Evolutionary conservation across 768 basidiomycete genomes (phyloP).

Genomic region (Hericium coralloides): DNA sequence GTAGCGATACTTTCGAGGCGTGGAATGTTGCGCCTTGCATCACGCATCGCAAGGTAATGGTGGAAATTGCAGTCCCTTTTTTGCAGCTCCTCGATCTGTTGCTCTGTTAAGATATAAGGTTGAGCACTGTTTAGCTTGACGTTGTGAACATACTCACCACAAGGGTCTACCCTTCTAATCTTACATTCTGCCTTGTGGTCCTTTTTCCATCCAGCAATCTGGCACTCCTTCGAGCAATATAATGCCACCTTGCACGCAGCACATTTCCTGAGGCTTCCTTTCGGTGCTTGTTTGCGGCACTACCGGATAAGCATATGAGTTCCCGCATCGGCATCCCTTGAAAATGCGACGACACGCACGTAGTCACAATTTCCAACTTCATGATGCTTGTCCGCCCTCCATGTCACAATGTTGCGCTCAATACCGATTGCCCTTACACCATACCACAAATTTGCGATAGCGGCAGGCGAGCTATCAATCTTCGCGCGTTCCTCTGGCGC

Average conservation of each 20-base stretch:
- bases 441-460: neutral
- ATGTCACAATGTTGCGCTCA: neutral
- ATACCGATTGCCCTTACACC: neutral
- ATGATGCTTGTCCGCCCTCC: neutral
- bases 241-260: constrained; percentile 25
- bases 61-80: neutral
- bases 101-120: neutral
- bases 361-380: neutral
- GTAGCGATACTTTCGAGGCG: constrained; percentile 19
- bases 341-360: neutral
- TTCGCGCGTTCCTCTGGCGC: neutral
- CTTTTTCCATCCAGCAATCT: constrained; percentile 27
- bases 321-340: neutral
- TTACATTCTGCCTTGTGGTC: constrained; percentile 29
- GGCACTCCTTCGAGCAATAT: constrained; percentile 34
- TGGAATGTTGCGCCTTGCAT: constrained; percentile 12
- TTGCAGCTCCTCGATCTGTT: neutral
- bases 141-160: constrained; percentile 17
- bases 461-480: neutral
- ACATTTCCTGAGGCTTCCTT: constrained; percentile 28
- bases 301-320: constrained; percentile 2
- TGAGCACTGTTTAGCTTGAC: neutral
- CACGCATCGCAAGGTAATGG: neutral
- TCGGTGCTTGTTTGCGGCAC: constrained; percentile 29
- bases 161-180: constrained; percentile 27